A percentile compares a stretch with the other conserved stretches of the same genome.
These are phyloP conservation scores for Mentha longifolia DNA, from an alignment of 257 asterid species.

Conservation along the genomic window DNA sequence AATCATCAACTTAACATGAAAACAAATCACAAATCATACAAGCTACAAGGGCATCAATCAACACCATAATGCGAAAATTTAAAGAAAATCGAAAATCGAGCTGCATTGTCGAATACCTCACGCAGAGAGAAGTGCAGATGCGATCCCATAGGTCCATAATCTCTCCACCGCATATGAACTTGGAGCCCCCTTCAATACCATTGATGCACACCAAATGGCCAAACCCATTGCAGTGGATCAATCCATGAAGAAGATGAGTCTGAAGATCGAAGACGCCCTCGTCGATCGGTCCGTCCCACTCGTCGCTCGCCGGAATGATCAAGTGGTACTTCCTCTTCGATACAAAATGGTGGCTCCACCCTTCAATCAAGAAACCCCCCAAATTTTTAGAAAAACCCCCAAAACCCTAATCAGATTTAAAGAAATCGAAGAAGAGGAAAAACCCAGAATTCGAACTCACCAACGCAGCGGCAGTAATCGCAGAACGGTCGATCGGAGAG, in stretches of 20 bases:
- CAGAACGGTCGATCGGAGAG: conserved; percentile 61
- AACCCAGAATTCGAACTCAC: conserved; percentile 35
- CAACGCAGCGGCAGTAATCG: conserved; percentile 77
- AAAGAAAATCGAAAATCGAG: neutral
- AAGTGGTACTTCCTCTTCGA: conserved; percentile 85
- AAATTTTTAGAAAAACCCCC: neutral
- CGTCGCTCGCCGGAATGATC: conserved; percentile 75
- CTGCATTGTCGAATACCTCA: conserved; percentile 49
- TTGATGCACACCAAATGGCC: conserved; percentile 83
- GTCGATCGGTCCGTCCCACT: conserved; percentile 66
- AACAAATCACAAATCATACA: neutral
- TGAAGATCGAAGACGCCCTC: conserved; percentile 61
- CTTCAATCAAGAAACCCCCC: conserved; percentile 43
- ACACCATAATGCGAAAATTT: neutral
- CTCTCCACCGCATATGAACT: conserved; percentile 64
- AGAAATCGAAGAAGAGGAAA: conserved; percentile 16
- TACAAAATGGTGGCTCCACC: conserved; percentile 90
- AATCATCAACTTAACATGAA: no score
- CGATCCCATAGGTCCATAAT: conserved; percentile 94
- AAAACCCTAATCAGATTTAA: conserved; percentile 13
- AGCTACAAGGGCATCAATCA: conserved; percentile 12
- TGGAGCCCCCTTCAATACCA: conserved; percentile 90
- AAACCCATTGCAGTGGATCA: conserved; percentile 86
- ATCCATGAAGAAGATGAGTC: conserved; percentile 78
- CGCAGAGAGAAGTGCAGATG: conserved; percentile 60